These are phyloP conservation scores for Theileria luwenshuni DNA, from an alignment of 169 alveolate species.

Conservation along the genomic window DNA sequence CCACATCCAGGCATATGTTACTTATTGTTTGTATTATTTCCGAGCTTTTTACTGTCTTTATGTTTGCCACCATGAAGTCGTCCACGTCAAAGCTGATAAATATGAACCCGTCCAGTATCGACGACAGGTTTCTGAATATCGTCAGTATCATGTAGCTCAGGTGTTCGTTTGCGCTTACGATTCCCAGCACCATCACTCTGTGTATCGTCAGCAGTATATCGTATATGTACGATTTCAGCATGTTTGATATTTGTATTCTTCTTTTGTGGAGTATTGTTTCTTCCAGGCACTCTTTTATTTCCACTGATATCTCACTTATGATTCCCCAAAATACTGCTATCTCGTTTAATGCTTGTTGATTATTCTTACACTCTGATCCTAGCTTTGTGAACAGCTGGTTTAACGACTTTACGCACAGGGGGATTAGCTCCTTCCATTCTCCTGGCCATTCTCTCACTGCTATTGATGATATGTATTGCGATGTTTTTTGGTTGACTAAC, in stretches of 20 bases:
- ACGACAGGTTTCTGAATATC: slow-evolving; percentile 55
- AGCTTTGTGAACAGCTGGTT: slow-evolving; percentile 25
- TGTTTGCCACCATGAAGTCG: slow-evolving; percentile 42
- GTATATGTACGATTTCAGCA: slow-evolving; percentile 42
- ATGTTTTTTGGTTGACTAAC: slow-evolving; percentile 52
- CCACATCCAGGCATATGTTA: slow-evolving; percentile 49
- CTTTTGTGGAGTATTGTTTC: slow-evolving; percentile 56
- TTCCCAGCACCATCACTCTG: slow-evolving; percentile 57
- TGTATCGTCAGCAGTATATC: slow-evolving; percentile 51
- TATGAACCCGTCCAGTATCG: slow-evolving; percentile 58
- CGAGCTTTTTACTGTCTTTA: slow-evolving; percentile 27
- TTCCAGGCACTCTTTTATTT: slow-evolving; percentile 54
- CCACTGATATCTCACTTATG: slow-evolving; percentile 52
- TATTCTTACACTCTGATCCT: slow-evolving; percentile 37
- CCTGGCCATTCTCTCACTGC: slow-evolving; percentile 62
- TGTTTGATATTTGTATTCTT: slow-evolving; percentile 37
- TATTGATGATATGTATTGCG: slow-evolving; percentile 64
- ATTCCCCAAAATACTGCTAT: slow-evolving; percentile 48
- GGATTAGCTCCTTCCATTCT: slow-evolving; percentile 55
- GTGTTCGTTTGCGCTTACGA: slow-evolving; percentile 38
- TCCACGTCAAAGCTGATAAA: slow-evolving; percentile 62
- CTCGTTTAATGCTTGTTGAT: slow-evolving; percentile 49
- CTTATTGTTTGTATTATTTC: slow-evolving; percentile 57
- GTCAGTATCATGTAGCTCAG: slow-evolving; percentile 38
- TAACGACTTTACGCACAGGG: slow-evolving; percentile 45